A percentile compares a stretch with the other conserved stretches of the same genome.
phyloP scores from a whole-genome alignment of 176 grass and related monocot genomes.

The Oryza glaberrima region DNA sequence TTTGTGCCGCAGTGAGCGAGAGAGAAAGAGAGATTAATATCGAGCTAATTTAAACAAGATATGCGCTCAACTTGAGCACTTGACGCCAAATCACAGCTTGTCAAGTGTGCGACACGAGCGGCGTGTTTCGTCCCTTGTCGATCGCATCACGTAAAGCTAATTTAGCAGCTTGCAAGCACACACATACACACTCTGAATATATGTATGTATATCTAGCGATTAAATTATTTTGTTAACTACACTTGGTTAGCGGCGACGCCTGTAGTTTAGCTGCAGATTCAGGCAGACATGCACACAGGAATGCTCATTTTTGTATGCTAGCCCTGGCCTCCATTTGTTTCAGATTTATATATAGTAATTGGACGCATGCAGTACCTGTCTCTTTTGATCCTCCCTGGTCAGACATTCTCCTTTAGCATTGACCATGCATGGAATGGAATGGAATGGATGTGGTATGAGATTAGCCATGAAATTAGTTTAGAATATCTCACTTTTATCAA shows the following conservation, averaged over 20 bases:
- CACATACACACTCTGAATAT: background rate
- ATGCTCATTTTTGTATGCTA: background rate
- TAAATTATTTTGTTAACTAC: background rate
- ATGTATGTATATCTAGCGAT: background rate
- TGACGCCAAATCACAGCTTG: conserved; percentile 41
- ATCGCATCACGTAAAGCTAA: conserved; percentile 20
- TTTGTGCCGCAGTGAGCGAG: conserved; percentile 16
- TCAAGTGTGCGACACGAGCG: conserved; percentile 19
- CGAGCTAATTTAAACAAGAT: conserved; percentile 14
- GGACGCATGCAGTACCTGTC: background rate
- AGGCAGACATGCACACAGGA: background rate
- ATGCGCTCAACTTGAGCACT: conserved; percentile 36
- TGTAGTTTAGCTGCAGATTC: background rate
- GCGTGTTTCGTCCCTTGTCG: background rate
- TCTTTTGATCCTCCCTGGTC: background rate
- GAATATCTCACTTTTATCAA: background rate
- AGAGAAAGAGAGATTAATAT: background rate
- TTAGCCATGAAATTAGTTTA: background rate
- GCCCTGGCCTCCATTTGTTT: background rate
- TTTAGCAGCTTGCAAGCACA: background rate
- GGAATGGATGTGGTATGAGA: background rate
- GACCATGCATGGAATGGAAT: background rate
- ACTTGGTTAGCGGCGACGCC: background rate
- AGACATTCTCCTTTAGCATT: background rate
- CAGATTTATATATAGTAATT: background rate